These are phyloP conservation scores for Phytophthora hybrid DNA, from an alignment of 352 stramenopile species.

Conservation along the genomic window DNA sequence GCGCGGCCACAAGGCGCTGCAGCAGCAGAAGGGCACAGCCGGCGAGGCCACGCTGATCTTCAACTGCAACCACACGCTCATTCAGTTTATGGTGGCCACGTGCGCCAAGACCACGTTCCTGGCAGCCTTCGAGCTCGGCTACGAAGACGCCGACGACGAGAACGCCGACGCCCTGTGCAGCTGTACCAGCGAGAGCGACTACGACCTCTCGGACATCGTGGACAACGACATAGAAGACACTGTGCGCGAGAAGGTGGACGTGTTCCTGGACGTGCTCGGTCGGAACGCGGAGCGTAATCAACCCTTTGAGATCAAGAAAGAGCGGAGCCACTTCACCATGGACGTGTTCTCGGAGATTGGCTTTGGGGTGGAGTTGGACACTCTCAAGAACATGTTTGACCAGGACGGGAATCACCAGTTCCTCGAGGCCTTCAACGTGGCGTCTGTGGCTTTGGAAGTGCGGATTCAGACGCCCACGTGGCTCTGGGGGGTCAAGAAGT, in stretches of 20 bases:
- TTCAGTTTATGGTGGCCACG: constrained; percentile 60
- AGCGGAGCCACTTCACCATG: constrained; percentile 28
- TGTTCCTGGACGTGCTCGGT: constrained; percentile 12
- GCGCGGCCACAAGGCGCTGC: constrained; percentile 44
- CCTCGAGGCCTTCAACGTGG: constrained; percentile 6
- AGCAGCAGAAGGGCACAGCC: constrained; percentile 41
- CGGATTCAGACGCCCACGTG: constrained; percentile 3
- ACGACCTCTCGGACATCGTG: constrained; percentile 43
- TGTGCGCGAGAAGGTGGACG: constrained; percentile 25
- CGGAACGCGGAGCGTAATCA: neutral
- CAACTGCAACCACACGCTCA: constrained; percentile 65
- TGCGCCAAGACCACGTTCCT: constrained; percentile 49
- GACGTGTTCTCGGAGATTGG: neutral
- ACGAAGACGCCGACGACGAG: constrained; percentile 40
- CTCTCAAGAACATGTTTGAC: constrained; percentile 3
- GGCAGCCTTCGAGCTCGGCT: constrained; percentile 12
- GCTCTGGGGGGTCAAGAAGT: constrained; percentile 7
- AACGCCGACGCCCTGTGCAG: constrained; percentile 39
- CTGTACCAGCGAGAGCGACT: constrained; percentile 50
- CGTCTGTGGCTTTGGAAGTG: neutral
- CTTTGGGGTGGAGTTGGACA: constrained; percentile 2
- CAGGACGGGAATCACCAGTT: neutral
- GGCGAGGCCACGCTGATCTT: constrained; percentile 60
- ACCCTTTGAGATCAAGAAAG: constrained; percentile 16
- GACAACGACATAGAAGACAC: constrained; percentile 38